A percentile compares a stretch with the other conserved stretches of the same genome.
Conservation (phyloP, 108 stramenopile genomes). For the Phaeodactylum tricornutum region DNA sequence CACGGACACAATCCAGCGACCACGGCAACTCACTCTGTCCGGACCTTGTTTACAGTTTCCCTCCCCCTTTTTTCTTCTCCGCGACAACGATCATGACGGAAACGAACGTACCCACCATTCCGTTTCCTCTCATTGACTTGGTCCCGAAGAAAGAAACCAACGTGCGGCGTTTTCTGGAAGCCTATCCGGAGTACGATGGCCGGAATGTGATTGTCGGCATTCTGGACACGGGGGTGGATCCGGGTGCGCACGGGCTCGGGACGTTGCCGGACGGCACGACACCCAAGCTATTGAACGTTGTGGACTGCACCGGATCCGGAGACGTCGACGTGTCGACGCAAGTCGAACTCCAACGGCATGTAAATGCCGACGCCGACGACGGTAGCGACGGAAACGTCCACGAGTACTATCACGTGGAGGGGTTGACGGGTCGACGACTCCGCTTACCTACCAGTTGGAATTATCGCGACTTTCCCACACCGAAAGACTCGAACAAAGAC, state of each 20-base stretch:
- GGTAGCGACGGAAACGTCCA: not conserved
- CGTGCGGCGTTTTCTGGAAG: constrained; percentile 19
- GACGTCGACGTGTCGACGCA: constrained; percentile 61
- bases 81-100: no score
- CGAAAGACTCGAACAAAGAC: constrained; percentile 9
- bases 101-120: no score
- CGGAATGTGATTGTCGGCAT: constrained; percentile 69
- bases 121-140: constrained; percentile 22
- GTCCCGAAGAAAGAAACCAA: constrained; percentile 54
- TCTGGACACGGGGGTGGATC: constrained; percentile 90
- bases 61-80: no score
- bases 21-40: no score
- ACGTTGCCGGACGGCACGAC: constrained; percentile 41
- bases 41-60: no score
- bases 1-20: no score
- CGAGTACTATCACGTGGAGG: constrained; percentile 21
- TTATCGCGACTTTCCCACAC: not conserved
- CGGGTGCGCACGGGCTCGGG: constrained; percentile 29
- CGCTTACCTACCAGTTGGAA: constrained; percentile 20
- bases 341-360: constrained; percentile 6
- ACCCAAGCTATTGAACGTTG: constrained; percentile 70
- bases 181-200: constrained; percentile 65
- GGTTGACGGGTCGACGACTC: constrained; percentile 37
- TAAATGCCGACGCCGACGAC: not conserved
- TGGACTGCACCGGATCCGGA: constrained; percentile 88